These are phyloP conservation scores for Crithidia sp. DNA, from an alignment of 208 protist species.

Conservation along the genomic window DNA sequence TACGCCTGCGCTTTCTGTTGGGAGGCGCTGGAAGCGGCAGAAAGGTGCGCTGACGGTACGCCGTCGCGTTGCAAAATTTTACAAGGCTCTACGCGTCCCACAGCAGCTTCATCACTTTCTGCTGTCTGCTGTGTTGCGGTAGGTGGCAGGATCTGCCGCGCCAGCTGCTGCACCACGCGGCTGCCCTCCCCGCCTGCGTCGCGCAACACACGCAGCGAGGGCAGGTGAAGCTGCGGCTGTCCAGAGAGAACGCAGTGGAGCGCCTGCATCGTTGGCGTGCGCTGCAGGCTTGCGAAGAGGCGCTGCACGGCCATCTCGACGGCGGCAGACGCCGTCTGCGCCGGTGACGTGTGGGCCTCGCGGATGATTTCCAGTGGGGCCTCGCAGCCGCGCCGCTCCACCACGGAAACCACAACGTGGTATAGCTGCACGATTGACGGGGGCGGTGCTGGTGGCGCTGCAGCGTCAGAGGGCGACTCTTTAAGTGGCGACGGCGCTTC, in stretches of 20 bases:
- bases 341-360: background rate
- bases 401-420: background rate
- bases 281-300: conserved; percentile 23
- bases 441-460: too few species aligned
- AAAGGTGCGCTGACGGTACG: too few species aligned
- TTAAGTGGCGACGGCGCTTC: background rate
- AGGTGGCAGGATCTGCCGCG: background rate
- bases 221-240: conserved; percentile 31
- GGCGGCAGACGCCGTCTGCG: conserved; percentile 13
- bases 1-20: background rate
- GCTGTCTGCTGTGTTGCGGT: too few species aligned
- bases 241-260: conserved; percentile 13
- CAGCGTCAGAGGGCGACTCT: background rate
- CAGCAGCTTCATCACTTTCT: too few species aligned
- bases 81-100: too few species aligned
- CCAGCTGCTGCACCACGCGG: conserved; percentile 8
- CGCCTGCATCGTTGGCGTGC: conserved; percentile 29
- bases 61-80: too few species aligned
- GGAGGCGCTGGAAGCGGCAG: too few species aligned
- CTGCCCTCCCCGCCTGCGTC: conserved; percentile 5
- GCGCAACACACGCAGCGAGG: conserved; percentile 18
- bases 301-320: conserved; percentile 18
- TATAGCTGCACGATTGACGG: background rate
- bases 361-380: background rate
- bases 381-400: background rate